Base-by-base conservation (phyloP, 1,284 basidiomycete genomes). In the Athelia psychrophila region DNA sequence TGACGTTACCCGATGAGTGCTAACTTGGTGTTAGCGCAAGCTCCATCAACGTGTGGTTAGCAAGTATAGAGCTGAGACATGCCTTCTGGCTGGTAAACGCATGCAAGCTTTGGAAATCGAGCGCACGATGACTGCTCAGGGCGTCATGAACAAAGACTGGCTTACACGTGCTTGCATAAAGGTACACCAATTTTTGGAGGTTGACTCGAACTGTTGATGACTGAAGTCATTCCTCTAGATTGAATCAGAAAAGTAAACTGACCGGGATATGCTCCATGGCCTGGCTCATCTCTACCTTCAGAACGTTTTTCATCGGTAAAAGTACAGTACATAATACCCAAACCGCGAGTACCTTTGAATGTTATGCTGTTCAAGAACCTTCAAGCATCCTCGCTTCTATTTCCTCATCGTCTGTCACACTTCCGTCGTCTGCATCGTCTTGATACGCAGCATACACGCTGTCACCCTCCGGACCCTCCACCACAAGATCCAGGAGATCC, bases 401-500 rank as follows among this genome's bases (percentile, higher is more conserved):
- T 38, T 76, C 76, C 48, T 71, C 72, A 55, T 79, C 77, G 45
- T 77, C 77, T 3, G 65, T 67, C 44, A 68, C 75, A 51, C 67
- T 69, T n/a, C 68, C 68, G 27, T 72, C 70, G 35, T 78, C 75
- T 25, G 67, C 67, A 12, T 76, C 75, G 18, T 73, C 66, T 55
- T 84, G 81, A 62, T 84, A 91, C 19, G 84, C 76, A 52, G 77
- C 79, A 77, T 84, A 91, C 25, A 91, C 78, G 42, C 72, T 76
- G 55, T 92, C 89, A 44, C 80, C 76, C 60, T 89, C 86, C 2
- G 88, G 88, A 0, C 88, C 90, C 62, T 88, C 86, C 3, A 91
- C 81, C 16, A 91, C 81, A 9, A 80, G 68, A 52, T 89, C 87
- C 53, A 92, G 71, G 24, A 93, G 71, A 48, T 86, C 83, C 59